Evolutionary conservation across 2,329 filamentous ascomycete genomes (phyloP).

Genomic region (Fusarium longipes): DNA sequence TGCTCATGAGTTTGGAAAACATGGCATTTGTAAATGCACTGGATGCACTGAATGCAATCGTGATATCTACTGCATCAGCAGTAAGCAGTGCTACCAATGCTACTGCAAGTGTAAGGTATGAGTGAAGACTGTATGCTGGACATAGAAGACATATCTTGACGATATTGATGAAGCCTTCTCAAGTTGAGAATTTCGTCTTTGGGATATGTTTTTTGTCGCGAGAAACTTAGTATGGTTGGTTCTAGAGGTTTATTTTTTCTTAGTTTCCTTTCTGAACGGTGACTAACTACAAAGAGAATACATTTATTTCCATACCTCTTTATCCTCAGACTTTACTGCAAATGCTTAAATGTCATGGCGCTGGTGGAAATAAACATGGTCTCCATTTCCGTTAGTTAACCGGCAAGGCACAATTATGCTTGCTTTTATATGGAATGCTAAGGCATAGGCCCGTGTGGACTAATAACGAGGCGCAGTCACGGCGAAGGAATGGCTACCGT

Average conservation of each 20-base stretch:
- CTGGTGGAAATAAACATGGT: neutral
- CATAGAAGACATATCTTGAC: too few species aligned
- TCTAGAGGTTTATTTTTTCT: too few species aligned
- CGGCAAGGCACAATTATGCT: too few species aligned
- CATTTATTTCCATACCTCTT: neutral
- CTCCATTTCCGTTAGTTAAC: too few species aligned
- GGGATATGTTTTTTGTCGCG: too few species aligned
- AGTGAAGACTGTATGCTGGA: too few species aligned
- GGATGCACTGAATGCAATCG: neutral
- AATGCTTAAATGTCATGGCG: neutral
- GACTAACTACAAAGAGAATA: neutral
- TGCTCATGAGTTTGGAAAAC: neutral
- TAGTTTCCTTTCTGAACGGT: neutral
- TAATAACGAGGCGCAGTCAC: neutral
- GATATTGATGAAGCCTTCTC: neutral
- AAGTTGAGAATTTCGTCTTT: neutral
- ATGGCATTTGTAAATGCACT: neutral
- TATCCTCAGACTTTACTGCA: neutral
- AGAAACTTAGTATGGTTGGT: neutral
- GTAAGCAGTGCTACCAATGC: constrained; percentile 8
- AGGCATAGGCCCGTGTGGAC: neutral
- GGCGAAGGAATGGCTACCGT: fast-evolving
- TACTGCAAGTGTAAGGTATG: constrained; percentile 7
- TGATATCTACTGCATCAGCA: constrained; percentile 5
- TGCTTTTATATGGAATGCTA: neutral